phyloP scores from a whole-genome alignment of 768 basidiomycete genomes.

The Suillus spraguei region DNA sequence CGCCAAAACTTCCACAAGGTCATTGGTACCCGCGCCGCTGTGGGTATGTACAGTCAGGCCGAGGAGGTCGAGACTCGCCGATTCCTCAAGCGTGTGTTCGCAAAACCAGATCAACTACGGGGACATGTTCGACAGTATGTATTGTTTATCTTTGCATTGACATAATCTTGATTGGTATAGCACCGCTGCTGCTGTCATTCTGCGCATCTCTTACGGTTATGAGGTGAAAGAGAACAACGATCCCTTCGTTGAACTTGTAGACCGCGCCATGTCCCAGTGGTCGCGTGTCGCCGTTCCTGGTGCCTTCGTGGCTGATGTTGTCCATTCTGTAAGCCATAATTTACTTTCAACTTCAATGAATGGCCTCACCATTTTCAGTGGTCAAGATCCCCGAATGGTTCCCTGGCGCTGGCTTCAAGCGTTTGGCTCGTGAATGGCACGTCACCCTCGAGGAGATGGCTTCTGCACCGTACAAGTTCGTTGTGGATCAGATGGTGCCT shows the following conservation, averaged over 20 bases:
- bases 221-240: conserved; percentile 53
- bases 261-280: conserved; percentile 51
- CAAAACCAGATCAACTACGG: conserved; percentile 38
- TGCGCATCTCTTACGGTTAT: conserved; percentile 58
- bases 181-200: conserved; percentile 53
- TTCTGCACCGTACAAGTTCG: conserved; percentile 55
- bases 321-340: conserved; percentile 42
- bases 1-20: conserved; percentile 43
- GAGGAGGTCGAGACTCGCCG: conserved; percentile 44
- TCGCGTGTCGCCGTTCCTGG: conserved; percentile 51
- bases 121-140: conserved; percentile 44
- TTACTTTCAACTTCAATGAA: background rate
- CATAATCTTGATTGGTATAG: conserved; percentile 28
- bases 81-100: conserved; percentile 43
- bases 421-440: conserved; percentile 56
- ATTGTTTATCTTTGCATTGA: background rate
- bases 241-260: conserved; percentile 52
- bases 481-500: conserved; percentile 61
- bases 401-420: conserved; percentile 57
- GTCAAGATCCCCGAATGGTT: conserved; percentile 54
- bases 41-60: conserved; percentile 35
- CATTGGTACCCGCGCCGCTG: conserved; percentile 42
- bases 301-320: conserved; percentile 50
- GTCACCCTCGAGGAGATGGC: conserved; percentile 57
- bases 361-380: conserved; percentile 26